These are phyloP conservation scores for Coemansia sp. DNA, from an alignment of 371 early-diverging fungal genomes.

Conservation along the genomic window DNA sequence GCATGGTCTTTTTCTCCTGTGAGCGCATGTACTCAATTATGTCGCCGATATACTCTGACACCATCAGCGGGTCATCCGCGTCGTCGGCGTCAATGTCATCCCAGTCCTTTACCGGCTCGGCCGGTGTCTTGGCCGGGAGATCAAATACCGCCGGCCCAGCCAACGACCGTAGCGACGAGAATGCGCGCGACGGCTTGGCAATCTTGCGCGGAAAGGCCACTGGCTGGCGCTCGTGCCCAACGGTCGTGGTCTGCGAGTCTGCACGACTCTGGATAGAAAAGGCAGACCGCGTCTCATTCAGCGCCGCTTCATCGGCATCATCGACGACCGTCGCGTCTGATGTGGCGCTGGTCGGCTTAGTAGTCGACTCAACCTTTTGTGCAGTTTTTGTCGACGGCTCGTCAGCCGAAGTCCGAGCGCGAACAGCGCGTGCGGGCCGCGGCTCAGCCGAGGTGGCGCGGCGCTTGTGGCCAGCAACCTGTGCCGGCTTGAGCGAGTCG, in stretches of 20 bases:
- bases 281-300: slow-evolving; percentile 15
- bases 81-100: slow-evolving; percentile 53
- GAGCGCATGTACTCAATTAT: slow-evolving; percentile 83
- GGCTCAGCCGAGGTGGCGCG: slow-evolving; percentile 25
- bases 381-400: neutral
- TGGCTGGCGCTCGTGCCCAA: slow-evolving; percentile 12
- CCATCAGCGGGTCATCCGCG: slow-evolving; percentile 72
- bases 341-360: slow-evolving; percentile 5
- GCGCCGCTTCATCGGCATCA: neutral
- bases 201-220: slow-evolving; percentile 19
- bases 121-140: slow-evolving; percentile 2
- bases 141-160: slow-evolving; percentile 14
- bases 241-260: slow-evolving; percentile 39
- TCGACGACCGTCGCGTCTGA: slow-evolving; percentile 10
- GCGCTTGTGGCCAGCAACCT: slow-evolving; percentile 34
- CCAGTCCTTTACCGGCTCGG: slow-evolving; percentile 30
- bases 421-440: slow-evolving; percentile 21
- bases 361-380: slow-evolving; percentile 4
- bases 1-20: slow-evolving; percentile 69
- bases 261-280: slow-evolving; percentile 18
- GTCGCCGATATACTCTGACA: slow-evolving; percentile 86
- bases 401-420: slow-evolving; percentile 17
- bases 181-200: slow-evolving; percentile 41
- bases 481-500: slow-evolving; percentile 9
- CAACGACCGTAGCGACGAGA: slow-evolving; percentile 23